Conservation (phyloP, 768 basidiomycete species). For the Phaffia tasmanica region DNA sequence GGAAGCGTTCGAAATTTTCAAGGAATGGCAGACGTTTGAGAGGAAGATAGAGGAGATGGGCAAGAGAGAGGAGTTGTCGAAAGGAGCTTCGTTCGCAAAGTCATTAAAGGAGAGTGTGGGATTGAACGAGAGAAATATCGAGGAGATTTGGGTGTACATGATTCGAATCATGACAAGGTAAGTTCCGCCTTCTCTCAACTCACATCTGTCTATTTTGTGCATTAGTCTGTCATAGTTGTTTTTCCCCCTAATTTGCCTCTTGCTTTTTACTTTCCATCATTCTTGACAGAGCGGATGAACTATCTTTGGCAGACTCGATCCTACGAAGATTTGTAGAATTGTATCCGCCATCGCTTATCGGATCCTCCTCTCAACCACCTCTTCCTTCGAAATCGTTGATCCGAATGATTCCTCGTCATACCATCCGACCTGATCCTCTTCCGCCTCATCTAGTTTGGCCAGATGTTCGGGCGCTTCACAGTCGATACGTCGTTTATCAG, state of each 20-base stretch:
- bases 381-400: slow-evolving; percentile 17
- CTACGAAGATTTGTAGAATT: slow-evolving; percentile 1
- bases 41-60: slow-evolving; percentile 21
- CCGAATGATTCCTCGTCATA: slow-evolving; percentile 7
- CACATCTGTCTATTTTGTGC: background rate
- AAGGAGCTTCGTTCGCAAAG: background rate
- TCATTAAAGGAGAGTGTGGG: slow-evolving; percentile 18
- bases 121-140: slow-evolving; percentile 42
- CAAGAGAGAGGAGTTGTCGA: background rate
- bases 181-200: slow-evolving; percentile 32
- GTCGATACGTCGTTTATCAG: slow-evolving; percentile 3
- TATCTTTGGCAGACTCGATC: slow-evolving; percentile 9
- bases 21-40: slow-evolving; percentile 25
- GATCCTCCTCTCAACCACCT: background rate
- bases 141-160: slow-evolving; percentile 57
- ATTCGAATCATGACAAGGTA: slow-evolving; percentile 67
- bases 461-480: slow-evolving; percentile 13
- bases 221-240: background rate
- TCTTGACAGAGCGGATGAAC: slow-evolving; percentile 13
- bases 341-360: slow-evolving; percentile 19
- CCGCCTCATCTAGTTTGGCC: slow-evolving; percentile 23
- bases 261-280: background rate
- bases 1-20: background rate
- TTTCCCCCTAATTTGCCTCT: background rate
- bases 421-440: slow-evolving; percentile 22